Evolutionary conservation across 2,329 filamentous ascomycete genomes (phyloP).

Genomic region (Aspergillus unguis): DNA sequence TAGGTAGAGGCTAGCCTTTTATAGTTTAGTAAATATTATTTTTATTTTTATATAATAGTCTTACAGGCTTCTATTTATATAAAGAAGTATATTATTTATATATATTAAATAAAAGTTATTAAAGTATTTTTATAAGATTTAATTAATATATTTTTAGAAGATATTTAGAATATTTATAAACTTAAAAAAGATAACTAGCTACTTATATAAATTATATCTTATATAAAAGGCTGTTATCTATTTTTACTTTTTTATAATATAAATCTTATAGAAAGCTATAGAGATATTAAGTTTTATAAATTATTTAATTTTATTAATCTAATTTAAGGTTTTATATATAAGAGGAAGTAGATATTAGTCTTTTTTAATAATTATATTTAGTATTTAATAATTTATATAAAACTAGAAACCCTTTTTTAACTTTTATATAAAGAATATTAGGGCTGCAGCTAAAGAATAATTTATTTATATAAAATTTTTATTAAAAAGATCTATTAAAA

Average conservation of each 20-base stretch:
- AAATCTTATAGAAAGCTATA: neutral
- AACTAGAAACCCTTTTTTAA: neutral
- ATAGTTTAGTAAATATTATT: too few relatives aligned
- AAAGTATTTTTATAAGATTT: too few relatives aligned
- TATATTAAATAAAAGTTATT: too few relatives aligned
- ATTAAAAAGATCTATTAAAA: neutral
- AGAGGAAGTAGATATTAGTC: neutral
- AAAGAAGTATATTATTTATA: too few relatives aligned
- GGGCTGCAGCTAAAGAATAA: neutral
- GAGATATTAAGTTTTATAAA: neutral
- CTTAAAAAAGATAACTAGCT: too few relatives aligned
- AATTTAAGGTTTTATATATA: neutral
- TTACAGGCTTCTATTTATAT: too few relatives aligned
- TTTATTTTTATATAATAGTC: too few relatives aligned
- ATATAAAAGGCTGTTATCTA: slow-evolving; percentile 6
- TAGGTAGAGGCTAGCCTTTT: too few relatives aligned
- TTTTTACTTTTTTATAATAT: neutral
- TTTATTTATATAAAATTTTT: neutral
- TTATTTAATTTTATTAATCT: neutral
- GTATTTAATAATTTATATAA: neutral
- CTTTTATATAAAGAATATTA: neutral
- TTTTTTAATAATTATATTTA: neutral
- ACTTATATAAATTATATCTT: too few relatives aligned
- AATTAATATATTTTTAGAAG: too few relatives aligned
- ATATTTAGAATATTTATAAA: too few relatives aligned